Conservation (phyloP, 208 protist species). For the Angomonas deanei region DNA sequence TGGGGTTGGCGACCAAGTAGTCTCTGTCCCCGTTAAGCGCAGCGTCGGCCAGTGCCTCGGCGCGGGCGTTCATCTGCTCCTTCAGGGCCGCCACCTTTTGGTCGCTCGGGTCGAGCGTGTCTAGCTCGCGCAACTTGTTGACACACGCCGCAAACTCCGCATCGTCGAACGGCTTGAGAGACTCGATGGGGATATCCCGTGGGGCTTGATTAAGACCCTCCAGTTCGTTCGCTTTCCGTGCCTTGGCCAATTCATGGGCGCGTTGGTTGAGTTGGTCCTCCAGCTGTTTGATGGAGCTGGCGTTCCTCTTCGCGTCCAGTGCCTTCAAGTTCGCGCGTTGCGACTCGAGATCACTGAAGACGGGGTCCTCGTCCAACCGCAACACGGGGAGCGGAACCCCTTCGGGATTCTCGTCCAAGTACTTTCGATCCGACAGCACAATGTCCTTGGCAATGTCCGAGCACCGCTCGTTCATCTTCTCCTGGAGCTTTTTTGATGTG, state of each 20-base stretch:
- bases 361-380: slow-evolving; percentile 19
- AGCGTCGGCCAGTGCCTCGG: slow-evolving; percentile 29
- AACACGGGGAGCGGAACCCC: slow-evolving; percentile 23
- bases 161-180: slow-evolving; percentile 42
- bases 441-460: slow-evolving; percentile 14
- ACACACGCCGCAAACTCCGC: slow-evolving; percentile 22
- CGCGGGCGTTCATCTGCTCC: slow-evolving; percentile 45
- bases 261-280: slow-evolving; percentile 57
- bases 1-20: slow-evolving; percentile 38
- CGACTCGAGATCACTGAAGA: slow-evolving; percentile 44
- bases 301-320: slow-evolving; percentile 17
- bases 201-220: slow-evolving; percentile 34
- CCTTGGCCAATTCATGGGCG: slow-evolving; percentile 49
- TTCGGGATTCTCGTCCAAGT: slow-evolving; percentile 23
- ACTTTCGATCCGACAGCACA: slow-evolving; percentile 27
- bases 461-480: slow-evolving; percentile 27
- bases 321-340: slow-evolving; percentile 48
- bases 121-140: slow-evolving; percentile 30
- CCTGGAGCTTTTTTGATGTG: slow-evolving; percentile 23
- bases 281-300: slow-evolving; percentile 22
- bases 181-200: slow-evolving; percentile 36
- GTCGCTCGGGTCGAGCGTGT: slow-evolving; percentile 16
- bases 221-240: slow-evolving; percentile 33
- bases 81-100: slow-evolving; percentile 20
- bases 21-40: slow-evolving; percentile 33